Evolutionary conservation across 2,329 filamentous ascomycete genomes (phyloP).

Genomic region (Alternaria brassicicola): DNA sequence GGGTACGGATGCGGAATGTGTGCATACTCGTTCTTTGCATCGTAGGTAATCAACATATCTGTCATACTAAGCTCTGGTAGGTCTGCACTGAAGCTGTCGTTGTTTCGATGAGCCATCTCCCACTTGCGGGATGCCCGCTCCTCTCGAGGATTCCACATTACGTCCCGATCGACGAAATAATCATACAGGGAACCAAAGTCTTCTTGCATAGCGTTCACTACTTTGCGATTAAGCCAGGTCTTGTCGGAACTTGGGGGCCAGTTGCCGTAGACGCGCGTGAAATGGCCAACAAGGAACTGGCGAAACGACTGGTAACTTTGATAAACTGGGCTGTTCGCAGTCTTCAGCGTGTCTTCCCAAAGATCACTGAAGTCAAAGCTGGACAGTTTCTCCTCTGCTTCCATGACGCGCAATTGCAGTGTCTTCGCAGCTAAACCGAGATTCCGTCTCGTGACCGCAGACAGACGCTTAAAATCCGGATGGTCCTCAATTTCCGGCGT

Average conservation of each 20-base stretch:
- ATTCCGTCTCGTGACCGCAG: constrained; percentile 67
- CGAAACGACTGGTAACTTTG: constrained; percentile 65
- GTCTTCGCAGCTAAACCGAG: constrained; percentile 67
- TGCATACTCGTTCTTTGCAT: constrained; percentile 63
- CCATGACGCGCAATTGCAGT: constrained; percentile 66
- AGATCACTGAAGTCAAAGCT: constrained; percentile 67
- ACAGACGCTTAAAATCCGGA: constrained; percentile 64
- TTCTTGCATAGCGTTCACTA: constrained; percentile 63
- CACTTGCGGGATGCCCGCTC: constrained; percentile 67
- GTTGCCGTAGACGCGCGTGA: constrained; percentile 60
- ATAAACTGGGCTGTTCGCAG: constrained; percentile 53
- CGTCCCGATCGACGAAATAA: constrained; percentile 70
- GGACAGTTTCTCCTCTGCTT: constrained; percentile 66
- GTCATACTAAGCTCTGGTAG: constrained; percentile 65
- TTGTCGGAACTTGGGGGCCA: constrained; percentile 63
- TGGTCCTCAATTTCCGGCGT: constrained; percentile 52
- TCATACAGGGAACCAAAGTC: constrained; percentile 75
- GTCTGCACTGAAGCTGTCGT: constrained; percentile 50
- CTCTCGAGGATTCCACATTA: constrained; percentile 69
- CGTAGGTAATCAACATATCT: constrained; percentile 69
- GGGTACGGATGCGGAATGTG: constrained; percentile 67
- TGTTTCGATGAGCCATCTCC: constrained; percentile 59
- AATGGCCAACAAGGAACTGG: constrained; percentile 66
- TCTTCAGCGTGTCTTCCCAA: constrained; percentile 54
- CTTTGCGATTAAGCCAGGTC: constrained; percentile 65